Conservation (phyloP, 2,329 filamentous ascomycete species). For the Nothopassalora personata region DNA sequence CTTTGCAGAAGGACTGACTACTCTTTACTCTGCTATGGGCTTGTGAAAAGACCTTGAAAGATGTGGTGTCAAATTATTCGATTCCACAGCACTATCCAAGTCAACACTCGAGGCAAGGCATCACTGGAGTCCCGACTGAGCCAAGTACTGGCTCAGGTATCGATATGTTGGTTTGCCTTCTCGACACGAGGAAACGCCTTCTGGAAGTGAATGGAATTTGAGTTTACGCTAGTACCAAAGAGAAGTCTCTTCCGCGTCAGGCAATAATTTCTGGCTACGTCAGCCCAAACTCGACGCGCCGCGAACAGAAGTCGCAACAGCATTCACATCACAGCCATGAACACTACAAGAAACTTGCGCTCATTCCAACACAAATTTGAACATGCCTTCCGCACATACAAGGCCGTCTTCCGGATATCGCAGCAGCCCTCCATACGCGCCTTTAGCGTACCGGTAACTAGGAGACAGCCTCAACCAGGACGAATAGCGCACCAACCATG, state of each 20-base stretch:
- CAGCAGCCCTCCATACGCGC: constrained; percentile 14
- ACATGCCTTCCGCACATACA: constrained; percentile 34
- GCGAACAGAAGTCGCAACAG: neutral
- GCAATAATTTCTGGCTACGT: neutral
- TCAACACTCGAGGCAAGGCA: too few species aligned
- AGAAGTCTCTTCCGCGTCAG: neutral
- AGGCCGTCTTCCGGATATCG: constrained; percentile 5
- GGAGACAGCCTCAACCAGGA: constrained; percentile 6
- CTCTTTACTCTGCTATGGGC: too few species aligned
- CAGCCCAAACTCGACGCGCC: neutral
- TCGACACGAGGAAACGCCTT: too few species aligned
- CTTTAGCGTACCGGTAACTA: constrained; percentile 6
- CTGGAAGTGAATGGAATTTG: neutral
- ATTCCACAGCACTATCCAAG: too few species aligned
- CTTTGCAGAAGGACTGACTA: too few species aligned
- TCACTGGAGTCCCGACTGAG: too few species aligned
- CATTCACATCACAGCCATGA: neutral
- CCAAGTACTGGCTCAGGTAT: too few species aligned
- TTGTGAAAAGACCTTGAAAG: too few species aligned
- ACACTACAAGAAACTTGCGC: constrained; percentile 29
- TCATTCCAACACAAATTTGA: constrained; percentile 25
- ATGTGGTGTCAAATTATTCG: too few species aligned
- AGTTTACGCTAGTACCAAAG: neutral
- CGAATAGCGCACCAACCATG: constrained; percentile 8
- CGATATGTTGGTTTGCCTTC: too few species aligned